Base-by-base conservation (phyloP, 495 filamentous ascomycete species). In the Parachaetomium inaequale region DNA sequence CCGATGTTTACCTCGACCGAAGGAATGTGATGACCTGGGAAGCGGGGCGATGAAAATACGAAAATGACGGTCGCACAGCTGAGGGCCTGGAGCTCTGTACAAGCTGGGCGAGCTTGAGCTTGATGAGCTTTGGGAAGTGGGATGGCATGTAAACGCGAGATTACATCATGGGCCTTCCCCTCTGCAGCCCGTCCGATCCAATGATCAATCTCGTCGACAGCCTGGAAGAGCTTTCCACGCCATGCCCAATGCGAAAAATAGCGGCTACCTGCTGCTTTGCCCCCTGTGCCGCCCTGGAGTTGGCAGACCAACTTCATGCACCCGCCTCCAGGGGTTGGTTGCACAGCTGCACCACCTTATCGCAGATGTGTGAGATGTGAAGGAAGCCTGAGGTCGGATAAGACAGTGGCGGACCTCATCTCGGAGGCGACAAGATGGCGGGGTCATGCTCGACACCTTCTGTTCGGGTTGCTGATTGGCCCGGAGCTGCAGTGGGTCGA, bases 111-210 rank as follows among this genome's bases (percentile, higher is more conserved):
- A n/a, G n/a, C n/a, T n/a, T 21, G 26, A 46, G 55, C 26, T 32
- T 38, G 43, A 23, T 12, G 58, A 59, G 58, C 25, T 51, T 10
- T 59, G 21, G 17, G 36, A 40, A n/a, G n/a, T 40, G 36, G 36
- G 31, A 29, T 28, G 23, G 56, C 19, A 19, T 60, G 32, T 59
- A 54, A 51, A 69, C 61, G 69, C 63, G 59, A 34, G 55, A 73
- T 73, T 73, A 73, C 70, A 73, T 73, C 70, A 73, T 73, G 65
- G 61, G 21, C 26, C 38, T 25, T 19, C 32, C 26, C 38, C 31
- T 19, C 32, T 51, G 26, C 43, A 52, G 53, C 46, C 63, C 53
- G 63, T 62, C 59, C 42, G 26, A 64, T 64, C 59, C 65, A 53
- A n/a, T n/a, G n/a, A n/a, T n/a, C n/a, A 68, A 65, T 58, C 38